A percentile compares a stretch with the other conserved stretches of the same genome.
These are phyloP conservation scores for Tetrapyrgos nigripes DNA, from an alignment of 1,284 basidiomycete species.

Conservation along the genomic window DNA sequence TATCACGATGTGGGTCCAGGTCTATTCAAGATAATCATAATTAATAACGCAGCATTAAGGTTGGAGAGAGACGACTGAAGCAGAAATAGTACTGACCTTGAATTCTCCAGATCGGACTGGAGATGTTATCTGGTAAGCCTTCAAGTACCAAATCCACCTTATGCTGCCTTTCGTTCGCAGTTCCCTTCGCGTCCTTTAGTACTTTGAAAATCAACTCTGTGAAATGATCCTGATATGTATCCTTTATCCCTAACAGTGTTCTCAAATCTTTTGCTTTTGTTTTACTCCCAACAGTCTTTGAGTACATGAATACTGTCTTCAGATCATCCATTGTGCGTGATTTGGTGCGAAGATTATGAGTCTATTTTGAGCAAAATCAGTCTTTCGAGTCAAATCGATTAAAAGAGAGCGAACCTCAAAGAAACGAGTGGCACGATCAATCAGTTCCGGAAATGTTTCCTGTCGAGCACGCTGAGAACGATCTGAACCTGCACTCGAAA, in stretches of 20 bases:
- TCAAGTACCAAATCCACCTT: neutral
- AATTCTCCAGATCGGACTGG: conserved; percentile 13
- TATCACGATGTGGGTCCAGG: conserved; percentile 38
- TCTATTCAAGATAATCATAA: conserved; percentile 20
- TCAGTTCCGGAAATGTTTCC: neutral
- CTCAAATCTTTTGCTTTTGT: neutral
- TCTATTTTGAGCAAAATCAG: neutral
- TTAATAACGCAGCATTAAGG: neutral
- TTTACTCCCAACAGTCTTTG: neutral
- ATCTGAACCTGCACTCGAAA: neutral
- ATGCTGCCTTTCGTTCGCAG: neutral
- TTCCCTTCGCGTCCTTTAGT: neutral
- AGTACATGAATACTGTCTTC: neutral
- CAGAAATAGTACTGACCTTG: neutral
- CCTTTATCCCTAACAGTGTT: conserved; percentile 12
- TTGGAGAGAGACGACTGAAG: neutral
- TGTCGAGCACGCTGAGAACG: neutral
- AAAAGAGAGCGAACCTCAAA: neutral
- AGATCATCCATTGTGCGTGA: neutral
- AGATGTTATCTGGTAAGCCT: conserved; percentile 6
- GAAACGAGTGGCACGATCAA: neutral
- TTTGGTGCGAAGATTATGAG: neutral
- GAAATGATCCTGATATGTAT: conserved; percentile 10
- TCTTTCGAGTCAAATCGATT: neutral
- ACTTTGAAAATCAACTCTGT: neutral